Evolutionary conservation across 768 basidiomycete species (phyloP), one percentile per base, ranked within the genome.

Genomic region (Boletales sp.): DNA sequence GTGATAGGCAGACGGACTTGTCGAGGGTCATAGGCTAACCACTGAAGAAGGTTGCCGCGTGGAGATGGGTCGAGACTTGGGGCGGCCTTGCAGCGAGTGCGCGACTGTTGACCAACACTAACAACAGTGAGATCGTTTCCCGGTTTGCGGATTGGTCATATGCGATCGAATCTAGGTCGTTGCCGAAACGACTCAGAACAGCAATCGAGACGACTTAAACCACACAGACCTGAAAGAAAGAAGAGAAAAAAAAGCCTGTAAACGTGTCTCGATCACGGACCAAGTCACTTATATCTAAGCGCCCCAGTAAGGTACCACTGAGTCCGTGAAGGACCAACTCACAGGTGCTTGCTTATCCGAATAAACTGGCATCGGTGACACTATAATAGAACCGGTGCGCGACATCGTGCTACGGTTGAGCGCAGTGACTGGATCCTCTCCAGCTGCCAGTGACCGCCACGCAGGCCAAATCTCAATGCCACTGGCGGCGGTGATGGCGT

Each of bases 391-490:
- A 72, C 58, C 94, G 78, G 38, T 80, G 78, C 5, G 91, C 94
- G 45, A 97, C 85, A 56, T 97, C 91, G 34, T 81, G 21, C 92
- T 80, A 95, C 95, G 97, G 65, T 94, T 84, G 27, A 98, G 77
- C 35, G 94, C 95, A 53, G 82, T 74, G 10, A 90, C 76, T 14
- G 97, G 74, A 64, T 94, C 91, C 49, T 82, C 72, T 27, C 21
- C 24, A 27, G 24, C 6, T 27, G 13, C 94, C 95, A 0, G 90
- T 94, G 36, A 93, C 80, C 11, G 95, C 95, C 54, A 93, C 95
- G 74, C 94, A 98, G 93, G 75, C 70, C 85, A 82, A 55, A 97
- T 92, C 58, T 77, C 82, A 27, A 6, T 27, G 6, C 91, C 93
- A 97, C 52, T 85, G 79, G 24, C 24, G 3, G 24, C 24, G 24